A percentile compares a stretch with the other conserved stretches of the same genome.
phyloP scores from a whole-genome alignment of 306 rosid genomes.

The Cajanus cajan region DNA sequence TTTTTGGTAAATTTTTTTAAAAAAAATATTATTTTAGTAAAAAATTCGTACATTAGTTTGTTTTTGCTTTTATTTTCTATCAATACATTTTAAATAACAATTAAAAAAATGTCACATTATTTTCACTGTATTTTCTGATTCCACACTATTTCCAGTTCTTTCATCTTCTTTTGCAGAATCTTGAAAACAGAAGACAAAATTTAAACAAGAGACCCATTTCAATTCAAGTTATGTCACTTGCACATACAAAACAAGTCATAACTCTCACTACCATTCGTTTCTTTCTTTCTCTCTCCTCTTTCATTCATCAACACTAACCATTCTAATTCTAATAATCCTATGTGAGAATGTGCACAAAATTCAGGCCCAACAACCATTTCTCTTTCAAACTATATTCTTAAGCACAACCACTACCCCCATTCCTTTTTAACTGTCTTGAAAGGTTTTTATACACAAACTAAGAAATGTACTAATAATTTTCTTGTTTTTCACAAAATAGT shows the following conservation, averaged over 20 bases:
- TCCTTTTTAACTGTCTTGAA: too few relatives aligned
- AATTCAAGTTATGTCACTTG: neutral
- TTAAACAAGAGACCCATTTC: neutral
- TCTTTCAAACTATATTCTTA: slow-evolving; percentile 1
- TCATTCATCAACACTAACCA: neutral
- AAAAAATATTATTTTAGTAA: too few relatives aligned
- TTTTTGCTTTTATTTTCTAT: neutral
- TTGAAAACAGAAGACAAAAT: neutral
- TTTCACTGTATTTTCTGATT: neutral
- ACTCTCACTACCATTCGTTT: neutral
- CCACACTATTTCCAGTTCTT: neutral
- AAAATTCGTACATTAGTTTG: neutral
- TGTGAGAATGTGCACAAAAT: neutral
- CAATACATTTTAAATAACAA: neutral
- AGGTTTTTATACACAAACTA: too few relatives aligned
- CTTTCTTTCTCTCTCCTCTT: neutral
- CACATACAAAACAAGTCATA: neutral
- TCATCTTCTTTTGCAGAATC: neutral
- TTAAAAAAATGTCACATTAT: neutral
- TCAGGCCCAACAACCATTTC: neutral
- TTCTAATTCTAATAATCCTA: neutral
- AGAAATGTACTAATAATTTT: too few relatives aligned
- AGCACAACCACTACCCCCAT: neutral
- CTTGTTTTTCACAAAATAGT: too few relatives aligned
- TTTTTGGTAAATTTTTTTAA: too few relatives aligned